Evolutionary conservation across 345 rosid species (phyloP).

Genomic region (Sisymbrium irio): DNA sequence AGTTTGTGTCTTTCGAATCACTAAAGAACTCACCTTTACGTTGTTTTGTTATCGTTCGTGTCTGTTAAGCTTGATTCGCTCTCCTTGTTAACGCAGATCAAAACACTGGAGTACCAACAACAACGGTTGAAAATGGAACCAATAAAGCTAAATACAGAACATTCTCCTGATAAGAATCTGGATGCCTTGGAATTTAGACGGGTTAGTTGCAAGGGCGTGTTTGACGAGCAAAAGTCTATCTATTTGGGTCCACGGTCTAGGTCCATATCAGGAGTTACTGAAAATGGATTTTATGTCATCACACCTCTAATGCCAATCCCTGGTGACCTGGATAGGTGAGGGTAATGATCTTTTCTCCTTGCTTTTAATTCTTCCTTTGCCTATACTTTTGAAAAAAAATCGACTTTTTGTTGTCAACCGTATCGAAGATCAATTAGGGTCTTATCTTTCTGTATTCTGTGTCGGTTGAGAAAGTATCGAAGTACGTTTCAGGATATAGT

Average conservation of each 20-base stretch:
- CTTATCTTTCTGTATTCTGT: neutral
- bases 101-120: constrained; percentile 68
- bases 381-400: neutral
- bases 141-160: constrained; percentile 44
- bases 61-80: neutral
- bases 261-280: constrained; percentile 89
- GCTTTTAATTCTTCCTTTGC: neutral
- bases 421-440: neutral
- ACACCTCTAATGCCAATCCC: constrained; percentile 78
- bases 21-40: neutral
- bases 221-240: constrained; percentile 63
- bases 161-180: constrained; percentile 44
- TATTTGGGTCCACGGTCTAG: constrained; percentile 92
- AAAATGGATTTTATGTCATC: constrained; percentile 79
- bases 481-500: neutral
- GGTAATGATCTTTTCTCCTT: constrained; percentile 29
- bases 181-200: constrained; percentile 74
- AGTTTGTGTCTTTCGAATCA: constrained; percentile 39
- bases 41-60: neutral
- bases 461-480: neutral
- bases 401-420: neutral
- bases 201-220: constrained; percentile 68
- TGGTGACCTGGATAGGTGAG: constrained; percentile 62
- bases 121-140: constrained; percentile 76
- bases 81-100: constrained; percentile 48